Evolutionary conservation across 768 basidiomycete genomes (phyloP), one percentile per base, ranked within the genome.

Genomic region (Galerina marginata): DNA sequence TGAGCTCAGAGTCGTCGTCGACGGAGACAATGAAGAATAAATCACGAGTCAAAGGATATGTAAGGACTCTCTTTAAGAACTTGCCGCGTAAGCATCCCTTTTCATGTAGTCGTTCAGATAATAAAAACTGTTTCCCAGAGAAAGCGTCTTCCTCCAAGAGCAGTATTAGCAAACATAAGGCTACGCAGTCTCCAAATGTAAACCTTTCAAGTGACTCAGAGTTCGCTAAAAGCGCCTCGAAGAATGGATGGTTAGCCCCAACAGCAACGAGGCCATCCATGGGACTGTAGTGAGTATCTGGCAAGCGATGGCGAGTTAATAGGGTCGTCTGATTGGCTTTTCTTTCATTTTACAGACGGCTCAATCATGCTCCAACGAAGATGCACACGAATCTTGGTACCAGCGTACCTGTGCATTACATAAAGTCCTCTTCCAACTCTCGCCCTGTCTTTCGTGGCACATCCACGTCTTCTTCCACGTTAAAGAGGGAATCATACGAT

Each of bases 361-460:
- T 20, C 26, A 42, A 26, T 48, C 25, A 9, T 14, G 5, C 12
- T 39, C 33, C 1, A 33, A 56, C 15, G 5, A 16, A 12, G 16
- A 23, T 47, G 26, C 9, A 42, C 39, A 54, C 29, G 40, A 39
- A 44, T 38, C 10, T 15, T 15, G 23, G 49, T 25, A 38, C 16
- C 47, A 16, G 43, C 45, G 37, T 36, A 57, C 33, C 44, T 40
- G 44, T 15, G 53, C 38, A 48, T 83, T 76, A 94, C 91, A 95
- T 95, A 71, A 95, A 95, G 71, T 95, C 93, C 50, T 95, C 92
- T 72, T 93, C 92, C 68, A 93, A 77, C 67, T 92, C 93, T 65
- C 84, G 82, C 11, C 86, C 90, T 2, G 86, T 87, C 73, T 85
- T 85, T 64, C 77, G 76, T 23, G 79, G 79, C 10, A 60, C 77